Base-by-base conservation (phyloP, 495 filamentous ascomycete genomes). In the Pyrenula aspistea region DNA sequence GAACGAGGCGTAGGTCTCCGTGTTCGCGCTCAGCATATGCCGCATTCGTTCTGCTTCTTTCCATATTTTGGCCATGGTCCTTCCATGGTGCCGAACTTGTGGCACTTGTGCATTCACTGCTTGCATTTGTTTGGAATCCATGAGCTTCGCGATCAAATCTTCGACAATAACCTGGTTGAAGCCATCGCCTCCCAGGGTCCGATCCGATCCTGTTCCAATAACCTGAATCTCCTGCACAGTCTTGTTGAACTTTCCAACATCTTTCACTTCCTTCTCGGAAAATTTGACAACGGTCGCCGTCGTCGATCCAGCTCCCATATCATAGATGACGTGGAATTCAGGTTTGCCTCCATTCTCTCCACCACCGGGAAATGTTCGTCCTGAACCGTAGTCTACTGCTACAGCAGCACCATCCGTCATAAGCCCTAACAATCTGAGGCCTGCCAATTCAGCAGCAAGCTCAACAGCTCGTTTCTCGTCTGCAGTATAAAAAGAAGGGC, bases 281-380 rank as follows among this genome's bases (percentile, higher is more conserved):
- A 97, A 95, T 62, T 81, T 86, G 66, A 99, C 65, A 19, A 99
- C 76, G 8, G 91, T 94, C n/a, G 92, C 93, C 57, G 89, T 95
- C 15, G 94, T 89, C n/a, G 89, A 95, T 10, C 93, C 93, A 63
- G 93, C 93, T 57, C 93, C 93, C 91, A 97, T 96, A 63, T 99
- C 94, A 62, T 90, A 97, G 19, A 99, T 81, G 65, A 99, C 75
- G 66, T 99, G 89, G 63, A 87, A 81, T 68, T 99, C 93, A 2
- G 93, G 88, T 74, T 89, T 91, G 61, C 83, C 85, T 51, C 90
- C 91, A 15, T 4, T 15, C 56, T 92, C 84, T 49, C 80, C 86
- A 42, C 94, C 73, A 59, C 77, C 87, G 15, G 89, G 89, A 71
- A 99, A 99, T 21, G 83, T 88, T 61, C 93, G 80, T 62, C 81